These are phyloP conservation scores for Lecanicillium sp. DNA, from an alignment of 2,329 filamentous ascomycete species.

Conservation along the genomic window DNA sequence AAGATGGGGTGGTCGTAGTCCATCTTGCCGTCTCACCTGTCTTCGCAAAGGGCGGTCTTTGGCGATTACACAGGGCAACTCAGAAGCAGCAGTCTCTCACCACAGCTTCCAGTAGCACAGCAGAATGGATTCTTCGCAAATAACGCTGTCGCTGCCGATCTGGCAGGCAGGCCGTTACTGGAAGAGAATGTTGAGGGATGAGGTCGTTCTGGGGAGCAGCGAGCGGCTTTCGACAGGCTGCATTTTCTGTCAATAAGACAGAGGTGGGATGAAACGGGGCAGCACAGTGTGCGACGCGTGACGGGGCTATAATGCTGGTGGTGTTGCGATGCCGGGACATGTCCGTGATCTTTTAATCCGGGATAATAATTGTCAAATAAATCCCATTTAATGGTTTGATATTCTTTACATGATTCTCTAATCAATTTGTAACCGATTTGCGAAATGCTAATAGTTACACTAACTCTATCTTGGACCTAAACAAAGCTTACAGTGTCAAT, in stretches of 20 bases:
- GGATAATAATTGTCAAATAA: too few relatives aligned
- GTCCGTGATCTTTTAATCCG: too few relatives aligned
- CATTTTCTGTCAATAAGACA: conserved; percentile 3
- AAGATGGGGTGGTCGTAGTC: conserved; percentile 40
- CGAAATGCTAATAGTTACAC: too few relatives aligned
- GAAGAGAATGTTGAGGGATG: neutral
- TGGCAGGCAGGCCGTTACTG: neutral
- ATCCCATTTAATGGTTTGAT: too few relatives aligned
- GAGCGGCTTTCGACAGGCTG: neutral
- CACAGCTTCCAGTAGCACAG: neutral
- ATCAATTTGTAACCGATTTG: too few relatives aligned
- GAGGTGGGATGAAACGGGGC: conserved; percentile 12
- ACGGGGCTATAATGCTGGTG: neutral
- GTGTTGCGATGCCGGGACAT: neutral
- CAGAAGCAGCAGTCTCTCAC: neutral
- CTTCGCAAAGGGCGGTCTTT: conserved; percentile 17
- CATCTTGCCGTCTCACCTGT: neutral
- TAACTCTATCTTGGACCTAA: too few relatives aligned
- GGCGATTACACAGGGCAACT: neutral
- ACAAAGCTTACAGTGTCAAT: conserved; percentile 9
- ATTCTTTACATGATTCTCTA: too few relatives aligned
- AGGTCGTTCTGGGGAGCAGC: neutral
- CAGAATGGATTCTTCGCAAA: neutral
- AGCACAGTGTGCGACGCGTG: conserved; percentile 11
- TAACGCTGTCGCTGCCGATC: neutral